Base-by-base conservation (phyloP, 495 filamentous ascomycete genomes). In the Pseudotulostoma volvatum region DNA sequence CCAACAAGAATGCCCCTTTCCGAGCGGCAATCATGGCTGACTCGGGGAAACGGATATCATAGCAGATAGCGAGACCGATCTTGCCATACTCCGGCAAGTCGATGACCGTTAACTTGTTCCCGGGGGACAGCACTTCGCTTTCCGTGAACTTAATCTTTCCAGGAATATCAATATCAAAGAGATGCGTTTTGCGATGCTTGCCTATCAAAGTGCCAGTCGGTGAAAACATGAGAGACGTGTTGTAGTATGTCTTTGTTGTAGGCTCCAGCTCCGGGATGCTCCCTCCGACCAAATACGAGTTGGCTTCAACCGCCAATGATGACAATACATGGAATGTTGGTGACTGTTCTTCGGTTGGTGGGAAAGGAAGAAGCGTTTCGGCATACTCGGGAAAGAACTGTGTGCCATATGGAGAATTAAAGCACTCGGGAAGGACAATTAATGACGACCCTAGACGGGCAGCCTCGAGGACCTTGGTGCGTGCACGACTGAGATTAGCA, bases 151-250 rank as follows among this genome's bases (percentile, higher is more conserved):
- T 77, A 55, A 99, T 94, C 56, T 84, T 83, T 19, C 84, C 87
- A 1, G 90, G 90, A 49, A 99, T 99, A 55, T 88, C 80, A 49
- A 99, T 99, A 62, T 99, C 90, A 62, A 99, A 99, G n/a, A 99
- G 69, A 54, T 99, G 90, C 14, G 90, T 73, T 57, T 99, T 99
- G 44, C 90, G 75, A 53, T 99, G 87, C 2, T 74, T 81, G 2
- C 77, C 83, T 7, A 96, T 67, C n/a, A 95, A 64, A 7, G 66
- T 54, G 1, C 90, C 90, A 1, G 68, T 47, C 0, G 86, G 85
- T 9, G 63, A 69, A 59, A 97, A 97, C 1, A 80, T 76, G 21
- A 97, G 68, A 5, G 70, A 78, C 7, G 90, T 95, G 59, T 97
- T 97, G 67, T 88, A 93, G 60, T 86, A 83, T 48, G 81, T 86